Evolutionary conservation across 495 filamentous ascomycete genomes (phyloP).

Genomic region (Lepidopterella palustris): DNA sequence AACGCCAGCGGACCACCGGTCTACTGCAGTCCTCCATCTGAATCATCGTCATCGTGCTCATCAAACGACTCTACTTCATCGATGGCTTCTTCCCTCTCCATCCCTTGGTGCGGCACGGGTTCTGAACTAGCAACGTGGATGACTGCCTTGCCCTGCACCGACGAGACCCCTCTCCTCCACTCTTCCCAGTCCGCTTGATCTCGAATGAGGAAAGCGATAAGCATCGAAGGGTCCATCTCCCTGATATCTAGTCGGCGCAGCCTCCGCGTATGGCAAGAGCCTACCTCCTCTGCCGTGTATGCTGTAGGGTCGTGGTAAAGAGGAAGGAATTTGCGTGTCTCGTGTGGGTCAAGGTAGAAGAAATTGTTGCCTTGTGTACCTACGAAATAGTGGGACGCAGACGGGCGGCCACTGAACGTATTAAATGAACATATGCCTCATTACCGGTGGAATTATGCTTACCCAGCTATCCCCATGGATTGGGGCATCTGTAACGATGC

Average conservation of each 20-base stretch:
- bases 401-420: slow-evolving; percentile 70
- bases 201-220: slow-evolving; percentile 89
- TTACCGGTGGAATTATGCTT: slow-evolving; percentile 33
- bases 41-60: slow-evolving; percentile 52
- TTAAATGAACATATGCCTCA: slow-evolving; percentile 6
- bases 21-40: slow-evolving; percentile 2
- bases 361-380: slow-evolving; percentile 84
- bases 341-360: slow-evolving; percentile 95
- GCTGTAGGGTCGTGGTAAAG: slow-evolving; percentile 44
- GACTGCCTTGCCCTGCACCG: slow-evolving; percentile 72
- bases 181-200: slow-evolving; percentile 75
- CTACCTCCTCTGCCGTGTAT: slow-evolving; percentile 65
- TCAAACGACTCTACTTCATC: slow-evolving; percentile 87
- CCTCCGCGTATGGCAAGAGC: slow-evolving; percentile 80
- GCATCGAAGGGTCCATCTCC: slow-evolving; percentile 98
- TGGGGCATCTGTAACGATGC: slow-evolving; percentile 75
- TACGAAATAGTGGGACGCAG: slow-evolving; percentile 92
- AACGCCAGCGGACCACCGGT: not conserved
- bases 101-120: slow-evolving; percentile 46
- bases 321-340: slow-evolving; percentile 62
- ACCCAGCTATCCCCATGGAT: slow-evolving; percentile 94
- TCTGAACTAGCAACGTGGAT: slow-evolving; percentile 71
- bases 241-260: slow-evolving; percentile 73
- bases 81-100: slow-evolving; percentile 63
- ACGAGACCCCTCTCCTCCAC: slow-evolving; percentile 65